Base-by-base conservation (phyloP, 1,284 basidiomycete species). In the Apiotrichum laibachii region DNA sequence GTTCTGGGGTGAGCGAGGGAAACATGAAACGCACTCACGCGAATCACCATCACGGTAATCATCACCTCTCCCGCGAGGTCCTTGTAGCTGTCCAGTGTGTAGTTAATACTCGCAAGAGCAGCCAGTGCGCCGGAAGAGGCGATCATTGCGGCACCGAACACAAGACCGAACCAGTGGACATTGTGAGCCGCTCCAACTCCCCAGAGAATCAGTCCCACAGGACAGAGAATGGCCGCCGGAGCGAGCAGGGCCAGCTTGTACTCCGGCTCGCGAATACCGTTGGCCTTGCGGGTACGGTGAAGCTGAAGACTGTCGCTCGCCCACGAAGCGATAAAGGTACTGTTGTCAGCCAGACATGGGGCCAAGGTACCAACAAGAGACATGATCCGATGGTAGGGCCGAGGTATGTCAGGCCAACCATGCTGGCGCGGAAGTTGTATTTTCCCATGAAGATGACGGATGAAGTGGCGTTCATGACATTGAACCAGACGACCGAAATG, bases 191-290 rank as follows among this genome's bases (percentile, higher is more conserved):
- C 69, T 9, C 69, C 68, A 21, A 72, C 64, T 9, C 70, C 70
- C 61, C 64, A 71, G 12, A 69, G 56, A 33, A 71, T 60, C 11
- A 71, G 59, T 1, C 56, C 69, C 1, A 54, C 60, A 15, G 71
- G 69, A 5, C 57, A 57, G n/a, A 71, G 42, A 33, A 71, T 21
- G 31, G 60, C 60, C 35, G 53, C 61, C 19, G 63, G 45, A 6
- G 54, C 35, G 8, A 71, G 50, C 8, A 69, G 53, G 54, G 59
- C 60, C 15, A 72, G 61, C 7, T 68, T 61, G 55, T 68, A 60
- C 53, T 72, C 71, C 7, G 71, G 69, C 53, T 72, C 69, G 44
- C 69, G 65, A 5, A 71, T 47, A 21, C 70, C 70, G 15, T 50
- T 51, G 26, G 64, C 65, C 43, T 52, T 47, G 12, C 67, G 57